Percentiles rank a stretch among this genome's conserved stretches.
phyloP scores from a whole-genome alignment of 805 yeast genomes.

The Metahyphopichia silvanorum region DNA sequence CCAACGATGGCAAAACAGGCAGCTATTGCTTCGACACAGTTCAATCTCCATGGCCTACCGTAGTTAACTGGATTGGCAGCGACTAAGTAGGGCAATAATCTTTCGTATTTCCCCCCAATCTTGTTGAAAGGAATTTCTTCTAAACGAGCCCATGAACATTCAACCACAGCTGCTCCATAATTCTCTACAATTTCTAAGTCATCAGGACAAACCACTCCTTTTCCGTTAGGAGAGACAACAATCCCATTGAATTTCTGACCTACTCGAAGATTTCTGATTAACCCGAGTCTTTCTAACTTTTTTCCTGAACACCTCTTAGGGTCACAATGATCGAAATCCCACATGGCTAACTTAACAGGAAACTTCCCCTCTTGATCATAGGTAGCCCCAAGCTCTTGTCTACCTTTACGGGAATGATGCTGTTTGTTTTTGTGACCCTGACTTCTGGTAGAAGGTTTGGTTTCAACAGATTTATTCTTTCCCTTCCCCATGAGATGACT shows the following conservation, averaged over 20 bases:
- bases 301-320: constrained; percentile 97
- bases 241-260: constrained; percentile 93
- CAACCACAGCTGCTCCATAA: constrained; percentile 94
- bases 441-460: constrained; percentile 28
- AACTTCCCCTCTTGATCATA: constrained; percentile 32
- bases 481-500: constrained; percentile 47
- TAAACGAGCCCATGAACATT: constrained; percentile 97
- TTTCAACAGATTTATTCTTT: constrained; percentile 48
- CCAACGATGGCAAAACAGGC: constrained; percentile 97
- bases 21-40: constrained; percentile 96
- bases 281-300: constrained; percentile 83
- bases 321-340: constrained; percentile 99
- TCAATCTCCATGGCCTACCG: constrained; percentile 92
- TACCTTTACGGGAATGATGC: constrained; percentile 41
- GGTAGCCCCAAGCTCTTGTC: constrained; percentile 29
- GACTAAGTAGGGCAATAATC: constrained; percentile 85
- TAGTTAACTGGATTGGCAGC: constrained; percentile 98
- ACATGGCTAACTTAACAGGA: constrained; percentile 91
- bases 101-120: constrained; percentile 86
- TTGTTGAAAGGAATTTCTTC: constrained; percentile 93
- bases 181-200: constrained; percentile 75
- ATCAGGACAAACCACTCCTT: constrained; percentile 83
- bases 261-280: constrained; percentile 73
- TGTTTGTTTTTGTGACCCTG: constrained; percentile 58
- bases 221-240: constrained; percentile 92